These are phyloP conservation scores for Xylona heveae DNA, from an alignment of 495 filamentous ascomycete species.

Conservation along the genomic window DNA sequence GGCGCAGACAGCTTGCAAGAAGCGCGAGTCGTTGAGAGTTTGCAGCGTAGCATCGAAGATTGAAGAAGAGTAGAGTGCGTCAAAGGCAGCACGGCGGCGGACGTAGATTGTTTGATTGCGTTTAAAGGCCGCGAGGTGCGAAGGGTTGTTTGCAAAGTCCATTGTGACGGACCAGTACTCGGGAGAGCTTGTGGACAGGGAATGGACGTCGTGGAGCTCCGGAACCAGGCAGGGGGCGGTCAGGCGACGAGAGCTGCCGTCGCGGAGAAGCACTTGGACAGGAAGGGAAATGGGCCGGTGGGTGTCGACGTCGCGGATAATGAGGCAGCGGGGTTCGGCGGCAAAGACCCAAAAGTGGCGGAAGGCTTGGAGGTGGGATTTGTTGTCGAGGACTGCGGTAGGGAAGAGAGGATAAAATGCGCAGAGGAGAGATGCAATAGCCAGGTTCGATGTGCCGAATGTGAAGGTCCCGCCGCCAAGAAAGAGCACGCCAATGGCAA, in stretches of 20 bases:
- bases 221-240: constrained; percentile 67
- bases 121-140: constrained; percentile 47
- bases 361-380: constrained; percentile 87
- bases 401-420: constrained; percentile 93
- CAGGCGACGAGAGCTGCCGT: constrained; percentile 20
- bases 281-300: constrained; percentile 56
- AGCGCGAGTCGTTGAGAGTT: constrained; percentile 31
- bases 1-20: constrained; percentile 20
- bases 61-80: constrained; percentile 31
- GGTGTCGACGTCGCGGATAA: constrained; percentile 67
- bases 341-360: constrained; percentile 95
- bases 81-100: constrained; percentile 50
- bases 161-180: constrained; percentile 76
- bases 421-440: constrained; percentile 67
- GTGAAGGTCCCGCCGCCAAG: constrained; percentile 81
- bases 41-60: constrained; percentile 57
- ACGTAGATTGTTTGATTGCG: constrained; percentile 61
- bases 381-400: constrained; percentile 71
- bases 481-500: constrained; percentile 81
- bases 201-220: constrained; percentile 43
- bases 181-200: constrained; percentile 40
- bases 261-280: constrained; percentile 31
- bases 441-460: constrained; percentile 72
- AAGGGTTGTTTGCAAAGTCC: constrained; percentile 46
- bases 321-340: constrained; percentile 69